Conservation (phyloP, 352 stramenopile genomes). For the Pythium phragmitis region DNA sequence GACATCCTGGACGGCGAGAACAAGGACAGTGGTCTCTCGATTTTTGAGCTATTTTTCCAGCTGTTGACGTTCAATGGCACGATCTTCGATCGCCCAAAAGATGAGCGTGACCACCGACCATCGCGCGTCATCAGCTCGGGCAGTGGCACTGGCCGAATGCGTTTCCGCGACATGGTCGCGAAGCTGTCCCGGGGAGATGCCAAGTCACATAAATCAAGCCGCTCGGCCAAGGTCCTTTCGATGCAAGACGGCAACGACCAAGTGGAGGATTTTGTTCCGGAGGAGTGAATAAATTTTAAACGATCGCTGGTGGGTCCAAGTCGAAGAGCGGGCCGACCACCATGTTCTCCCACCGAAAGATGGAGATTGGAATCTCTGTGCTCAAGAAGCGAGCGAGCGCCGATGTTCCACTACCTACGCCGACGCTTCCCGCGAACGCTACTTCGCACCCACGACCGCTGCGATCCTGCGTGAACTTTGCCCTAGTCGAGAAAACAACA, state of each 20-base stretch:
- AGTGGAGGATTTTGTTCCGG: slow-evolving; percentile 9
- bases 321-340: slow-evolving; percentile 30
- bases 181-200: slow-evolving; percentile 16
- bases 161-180: slow-evolving; percentile 24
- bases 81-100: slow-evolving; percentile 12
- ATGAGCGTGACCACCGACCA: neutral
- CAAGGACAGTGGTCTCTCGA: slow-evolving; percentile 8
- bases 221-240: slow-evolving; percentile 16
- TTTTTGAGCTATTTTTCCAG: slow-evolving; percentile 19
- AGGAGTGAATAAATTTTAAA: slow-evolving; percentile 10
- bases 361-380: slow-evolving; percentile 32
- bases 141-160: neutral
- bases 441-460: slow-evolving; percentile 16
- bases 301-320: slow-evolving; percentile 11
- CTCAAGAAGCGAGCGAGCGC: slow-evolving; percentile 29
- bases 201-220: slow-evolving; percentile 9
- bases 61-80: slow-evolving; percentile 18
- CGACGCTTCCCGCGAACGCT: slow-evolving; percentile 27
- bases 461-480: slow-evolving; percentile 21
- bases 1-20: slow-evolving; percentile 24
- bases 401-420: slow-evolving; percentile 27
- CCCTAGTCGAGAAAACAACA: slow-evolving; percentile 17
- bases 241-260: slow-evolving; percentile 9
- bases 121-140: slow-evolving; percentile 3
- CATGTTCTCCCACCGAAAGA: slow-evolving; percentile 34